Evolutionary conservation across 257 asterid species (phyloP).

Genomic region (Nicotiana benthamiana): DNA sequence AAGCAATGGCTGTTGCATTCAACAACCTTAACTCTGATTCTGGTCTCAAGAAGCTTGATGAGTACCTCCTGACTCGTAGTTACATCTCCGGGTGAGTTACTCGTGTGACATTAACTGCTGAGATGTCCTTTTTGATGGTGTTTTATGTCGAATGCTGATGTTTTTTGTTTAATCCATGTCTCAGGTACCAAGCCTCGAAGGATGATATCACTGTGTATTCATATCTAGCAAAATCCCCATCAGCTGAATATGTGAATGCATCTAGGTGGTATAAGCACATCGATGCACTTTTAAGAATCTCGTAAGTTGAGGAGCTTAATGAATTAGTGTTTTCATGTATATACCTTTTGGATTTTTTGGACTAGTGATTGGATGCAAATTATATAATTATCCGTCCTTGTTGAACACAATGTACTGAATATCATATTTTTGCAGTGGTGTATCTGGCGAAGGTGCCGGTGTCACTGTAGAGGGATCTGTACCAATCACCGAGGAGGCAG

Average conservation of each 20-base stretch:
- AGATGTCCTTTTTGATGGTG: background rate
- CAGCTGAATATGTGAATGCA: slow-evolving; percentile 48
- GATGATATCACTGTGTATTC: slow-evolving; percentile 66
- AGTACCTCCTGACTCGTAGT: slow-evolving; percentile 76
- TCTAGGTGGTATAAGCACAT: slow-evolving; percentile 60
- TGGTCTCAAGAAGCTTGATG: slow-evolving; percentile 88
- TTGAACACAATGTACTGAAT: background rate
- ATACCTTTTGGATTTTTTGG: background rate
- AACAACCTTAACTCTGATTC: slow-evolving; percentile 40
- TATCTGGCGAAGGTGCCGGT: slow-evolving; percentile 63
- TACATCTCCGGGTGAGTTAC: slow-evolving; percentile 71
- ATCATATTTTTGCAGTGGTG: slow-evolving; percentile 39
- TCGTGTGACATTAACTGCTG: background rate
- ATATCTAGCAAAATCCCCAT: slow-evolving; percentile 47
- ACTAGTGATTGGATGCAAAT: background rate
- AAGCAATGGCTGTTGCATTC: slow-evolving; percentile 67
- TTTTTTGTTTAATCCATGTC: background rate
- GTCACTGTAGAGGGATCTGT: slow-evolving; percentile 50
- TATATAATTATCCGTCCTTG: background rate
- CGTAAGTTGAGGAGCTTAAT: slow-evolving; percentile 23
- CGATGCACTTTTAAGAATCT: slow-evolving; percentile 48
- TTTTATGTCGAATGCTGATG: background rate
- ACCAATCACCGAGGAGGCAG: slow-evolving; percentile 22
- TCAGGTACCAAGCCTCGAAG: slow-evolving; percentile 80
- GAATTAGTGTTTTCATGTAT: background rate